Conservation (phyloP, 2,329 filamentous ascomycete species). For the Hymenoscyphus occultus region DNA sequence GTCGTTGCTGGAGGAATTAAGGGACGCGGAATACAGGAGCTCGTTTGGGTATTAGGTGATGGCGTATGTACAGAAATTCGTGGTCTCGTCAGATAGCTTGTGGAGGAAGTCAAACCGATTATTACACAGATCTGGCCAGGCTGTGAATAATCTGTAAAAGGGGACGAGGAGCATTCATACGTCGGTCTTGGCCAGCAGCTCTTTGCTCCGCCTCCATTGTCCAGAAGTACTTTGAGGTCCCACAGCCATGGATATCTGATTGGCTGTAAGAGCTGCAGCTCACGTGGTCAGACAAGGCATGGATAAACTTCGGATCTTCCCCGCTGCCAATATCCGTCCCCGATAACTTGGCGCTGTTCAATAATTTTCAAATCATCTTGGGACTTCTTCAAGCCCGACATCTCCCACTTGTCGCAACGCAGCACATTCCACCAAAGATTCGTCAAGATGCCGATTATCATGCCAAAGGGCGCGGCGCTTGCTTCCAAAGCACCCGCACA, state of each 20-base stretch:
- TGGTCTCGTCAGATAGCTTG: slow-evolving; percentile 11
- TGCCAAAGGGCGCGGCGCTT: slow-evolving; percentile 37
- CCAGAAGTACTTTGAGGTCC: background rate
- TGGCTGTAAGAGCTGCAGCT: background rate
- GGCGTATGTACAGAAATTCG: slow-evolving; percentile 19
- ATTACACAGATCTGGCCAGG: background rate
- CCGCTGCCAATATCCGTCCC: background rate
- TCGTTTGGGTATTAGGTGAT: slow-evolving; percentile 10
- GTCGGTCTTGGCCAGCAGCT: background rate
- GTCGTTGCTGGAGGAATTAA: slow-evolving; percentile 6
- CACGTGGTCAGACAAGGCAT: background rate
- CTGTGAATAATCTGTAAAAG: slow-evolving; percentile 2
- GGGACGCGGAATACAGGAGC: background rate
- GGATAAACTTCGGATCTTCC: background rate
- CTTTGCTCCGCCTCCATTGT: background rate
- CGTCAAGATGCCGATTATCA: slow-evolving; percentile 34
- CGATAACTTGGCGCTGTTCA: background rate
- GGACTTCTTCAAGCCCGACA: background rate
- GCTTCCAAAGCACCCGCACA: slow-evolving; percentile 67
- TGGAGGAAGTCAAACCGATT: background rate
- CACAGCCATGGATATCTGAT: background rate
- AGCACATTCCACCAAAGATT: background rate
- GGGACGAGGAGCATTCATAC: background rate
- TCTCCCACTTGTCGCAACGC: background rate
- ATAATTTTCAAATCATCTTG: slow-evolving; percentile 8